Conservation (phyloP, 1,284 basidiomycete species). For the Ceratobasidium theobromae region DNA sequence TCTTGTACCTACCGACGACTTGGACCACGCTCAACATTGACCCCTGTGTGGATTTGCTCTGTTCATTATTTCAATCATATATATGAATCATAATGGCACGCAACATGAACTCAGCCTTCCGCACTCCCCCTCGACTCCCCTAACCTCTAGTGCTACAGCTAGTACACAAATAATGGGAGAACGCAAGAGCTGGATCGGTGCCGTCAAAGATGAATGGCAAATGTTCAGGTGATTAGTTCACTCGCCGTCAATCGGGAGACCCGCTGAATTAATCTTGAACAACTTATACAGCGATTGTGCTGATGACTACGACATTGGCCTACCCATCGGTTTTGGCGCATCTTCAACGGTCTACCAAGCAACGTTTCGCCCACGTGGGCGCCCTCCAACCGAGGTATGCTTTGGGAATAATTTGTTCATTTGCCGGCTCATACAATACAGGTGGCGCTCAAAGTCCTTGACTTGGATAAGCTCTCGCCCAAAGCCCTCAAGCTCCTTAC, state of each 20-base stretch:
- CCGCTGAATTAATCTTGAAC: constrained; percentile 12
- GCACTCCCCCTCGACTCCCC: not conserved
- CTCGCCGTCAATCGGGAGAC: not conserved
- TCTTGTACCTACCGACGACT: not conserved
- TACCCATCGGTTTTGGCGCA: constrained; percentile 80
- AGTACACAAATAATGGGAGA: not conserved
- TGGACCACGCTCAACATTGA: not conserved
- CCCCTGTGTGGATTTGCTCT: not conserved
- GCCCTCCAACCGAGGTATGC: constrained; percentile 4
- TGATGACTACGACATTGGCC: constrained; percentile 69
- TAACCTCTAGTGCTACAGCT: not conserved
- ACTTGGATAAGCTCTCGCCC: constrained; percentile 74
- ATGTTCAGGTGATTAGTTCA: constrained; percentile 62
- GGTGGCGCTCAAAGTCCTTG: constrained; percentile 85
- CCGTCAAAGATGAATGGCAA: constrained; percentile 83
- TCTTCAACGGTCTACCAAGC: constrained; percentile 86
- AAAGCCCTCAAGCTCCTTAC: constrained; percentile 68
- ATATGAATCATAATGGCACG: not conserved
- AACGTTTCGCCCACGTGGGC: constrained; percentile 52
- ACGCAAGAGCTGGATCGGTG: constrained; percentile 50
- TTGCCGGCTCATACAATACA: constrained; percentile 49
- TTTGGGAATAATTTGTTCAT: constrained; percentile 33
- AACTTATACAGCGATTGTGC: constrained; percentile 56
- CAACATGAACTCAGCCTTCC: not conserved
- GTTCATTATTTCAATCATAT: not conserved